Base-by-base conservation (phyloP, 331 rosid species). In the Prunus yedoensis region DNA sequence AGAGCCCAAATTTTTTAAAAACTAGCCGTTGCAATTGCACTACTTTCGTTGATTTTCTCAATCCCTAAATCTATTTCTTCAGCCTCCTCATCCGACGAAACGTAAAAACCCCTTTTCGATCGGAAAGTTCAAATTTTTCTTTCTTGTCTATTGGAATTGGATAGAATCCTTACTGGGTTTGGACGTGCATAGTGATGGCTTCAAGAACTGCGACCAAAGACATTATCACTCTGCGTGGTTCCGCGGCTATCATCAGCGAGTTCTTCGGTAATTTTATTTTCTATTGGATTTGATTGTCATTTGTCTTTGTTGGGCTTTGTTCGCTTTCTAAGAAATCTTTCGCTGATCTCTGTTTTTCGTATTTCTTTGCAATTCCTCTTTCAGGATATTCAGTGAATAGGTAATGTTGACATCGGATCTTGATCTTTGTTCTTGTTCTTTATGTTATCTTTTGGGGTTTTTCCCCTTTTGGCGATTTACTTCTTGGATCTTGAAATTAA, bases 371-470 rank as follows among this genome's bases (percentile, higher is more conserved):
- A 59, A 3, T 82, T 70, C 1, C 64, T 51, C 10, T 54, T 41
- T 85, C 93, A 95, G 99, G 99, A 61, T 95, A 95, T 79, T 96
- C 99, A 57, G 98, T 98, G 4, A 95, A 95, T 86, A 95, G 98
- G 98, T 95, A 85, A 27, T 69, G 25, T 6, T 38, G 18, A 18
- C 77, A 20, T 57, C 35, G 59, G 59, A 35, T 18, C 2, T 63
- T 35, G 15, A 35, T 66, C 35, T 72, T 45, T 58, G 17, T 62
- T 58, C 70, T 68, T 59, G 10, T 58, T 41, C 17, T n/a, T 9
- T 52, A 1, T 10, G 50, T 1, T 57, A 1, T 32, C 28, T 6
- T 20, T 64, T 46, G 18, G 4, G 47, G 43, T 18, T 47, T 46
- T 25, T 8, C 28, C 50, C 51, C 52, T n/a, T 66, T 72, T 58